Base-by-base conservation (phyloP, 2,329 filamentous ascomycete species). In the Tolypocladium ovalisporum region DNA sequence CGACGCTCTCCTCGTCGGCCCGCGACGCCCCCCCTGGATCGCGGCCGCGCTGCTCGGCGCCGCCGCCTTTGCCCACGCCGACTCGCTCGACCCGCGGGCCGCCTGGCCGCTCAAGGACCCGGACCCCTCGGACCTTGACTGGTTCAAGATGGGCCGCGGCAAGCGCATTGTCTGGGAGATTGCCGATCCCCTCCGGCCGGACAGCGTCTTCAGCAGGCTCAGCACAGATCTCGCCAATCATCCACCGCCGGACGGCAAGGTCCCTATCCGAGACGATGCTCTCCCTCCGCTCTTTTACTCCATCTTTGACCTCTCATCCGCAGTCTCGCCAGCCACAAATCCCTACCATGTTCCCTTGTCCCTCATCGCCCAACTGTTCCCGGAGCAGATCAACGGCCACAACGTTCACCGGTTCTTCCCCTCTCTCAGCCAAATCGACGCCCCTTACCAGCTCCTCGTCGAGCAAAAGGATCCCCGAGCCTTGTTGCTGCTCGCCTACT, bases 31-130 rank as follows among this genome's bases (percentile, higher is more conserved):
- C 4, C 65, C 78, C 49, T 77, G 77, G 79, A 73, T 76, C 1
- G 73, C 74, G 0, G 74, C 76, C 2, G 72, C 74, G 1, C 65
- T 82, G 3, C 70, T 82, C 3, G 75, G 78, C 9, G 70, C 73
- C 27, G 70, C 75, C 0, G 68, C 75, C 10, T 76, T 80, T 58
- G 74, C 74, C 37, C 72, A 73, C 29, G 65, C 79, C 27, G 75
- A 79, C 36, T 69, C 71, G 1, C 59, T 64, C 0, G 68, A 70
- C 0, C 70, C 79, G 0, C 67, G 76, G 54, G 66, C 79, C 56
- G 73, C 78, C 2, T 87, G 83, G 83, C 84, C 84, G 0, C 68
- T 87, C 1, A 77, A 73, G 40, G 60, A 68, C 2, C 65, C 71
- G 0, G 70, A 70, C 0, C 59, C 70, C 0, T 63, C 54, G 1